Base-by-base conservation (phyloP, 1,284 basidiomycete species). In the Inonotus hispidus region DNA sequence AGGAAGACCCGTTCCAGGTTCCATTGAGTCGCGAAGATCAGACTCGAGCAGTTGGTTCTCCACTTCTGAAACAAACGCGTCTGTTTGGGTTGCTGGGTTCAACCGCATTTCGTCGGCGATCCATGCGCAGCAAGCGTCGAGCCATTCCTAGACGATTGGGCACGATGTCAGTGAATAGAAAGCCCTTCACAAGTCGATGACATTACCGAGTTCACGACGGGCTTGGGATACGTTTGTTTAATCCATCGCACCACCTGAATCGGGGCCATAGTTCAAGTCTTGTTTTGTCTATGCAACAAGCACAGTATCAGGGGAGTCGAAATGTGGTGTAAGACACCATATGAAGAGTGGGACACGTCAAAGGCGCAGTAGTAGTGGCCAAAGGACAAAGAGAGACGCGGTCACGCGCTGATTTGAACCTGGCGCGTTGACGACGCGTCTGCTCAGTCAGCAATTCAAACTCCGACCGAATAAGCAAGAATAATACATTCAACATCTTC, bases 41-140 rank as follows among this genome's bases (percentile, higher is more conserved):
- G 89, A 91, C 64, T 82, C 77, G 10, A 92, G 78, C n/a, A 92
- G 79, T 66, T 92, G 88, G 1, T 70, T 63, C 65, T 86, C 80
- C 55, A 91, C 77, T 50, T 80, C 74, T 2, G 77, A 66, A 55
- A 82, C 74, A 62, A 84, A 80, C 23, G 73, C 71, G 46, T 78
- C 71, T 65, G 84, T 77, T 55, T 84, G 71, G 0, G 65, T 74
- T 21, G 71, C 68, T 21, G 81, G 79, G 59, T 80, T 72, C 23
- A 84, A 70, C 27, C 76, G 64, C 52, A 81, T 73, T 58, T 85
- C 80, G 13, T 70, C 71, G 10, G 74, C 68, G 37, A 90, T 73
- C 85, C 86, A 90, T 25, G 77, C 74, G 66, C 82, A 85, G 66
- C 90, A 92, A 25, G 79, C 83, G 46, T 81, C 75, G 4, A 92